Evolutionary conservation across 169 alveolate genomes (phyloP), one percentile per base, ranked within the genome.

Genomic region (Eimeria tenella): DNA sequence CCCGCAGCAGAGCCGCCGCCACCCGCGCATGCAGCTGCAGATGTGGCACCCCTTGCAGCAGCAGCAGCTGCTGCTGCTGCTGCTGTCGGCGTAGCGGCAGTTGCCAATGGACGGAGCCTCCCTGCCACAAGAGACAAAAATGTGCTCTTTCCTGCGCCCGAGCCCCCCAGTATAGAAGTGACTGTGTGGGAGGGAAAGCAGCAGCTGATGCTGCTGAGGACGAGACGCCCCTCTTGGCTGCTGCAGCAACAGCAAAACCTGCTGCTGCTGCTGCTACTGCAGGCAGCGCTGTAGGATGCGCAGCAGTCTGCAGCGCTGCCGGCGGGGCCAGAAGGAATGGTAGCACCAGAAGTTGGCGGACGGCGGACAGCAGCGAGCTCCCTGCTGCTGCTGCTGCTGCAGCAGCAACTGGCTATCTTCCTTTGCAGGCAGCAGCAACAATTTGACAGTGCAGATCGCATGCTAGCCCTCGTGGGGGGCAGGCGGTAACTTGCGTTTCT

Each of bases 131-230:
- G 93, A 89, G 98, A 98, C 94, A 98, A 94, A 49, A 98, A 93
- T 0, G 99, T 97, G 25, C 99, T 98, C 96, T 98, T 98, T 15
- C 99, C 99, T 19, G 98, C 97, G 9, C 99, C 99, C 74, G 97
- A 94, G 21, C 98, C 96, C 10, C 98, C 98, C 50, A 96, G 53
- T 49, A 96, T 96, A 3, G 97, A 97, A 21, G 96, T 93, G 15
- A 94, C 42, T 52, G 86, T 74, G 21, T 93, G 90, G 6, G 86
- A 84, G 13, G 83, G 70, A 31, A 82, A 70, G 49, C 31, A 50
- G 60, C 91, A 62, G 58, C 83, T 83, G 17, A 93, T 31, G 63
- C 89, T 77, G 21, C 52, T 17, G 23, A 81, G 86, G 17, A 93
- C 65, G 49, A 49, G 83, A n/a, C 70, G 62, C 31, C 68, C 68